Conservation (phyloP, 2,329 filamentous ascomycete genomes). For the Phyllosticta ampelicida region DNA sequence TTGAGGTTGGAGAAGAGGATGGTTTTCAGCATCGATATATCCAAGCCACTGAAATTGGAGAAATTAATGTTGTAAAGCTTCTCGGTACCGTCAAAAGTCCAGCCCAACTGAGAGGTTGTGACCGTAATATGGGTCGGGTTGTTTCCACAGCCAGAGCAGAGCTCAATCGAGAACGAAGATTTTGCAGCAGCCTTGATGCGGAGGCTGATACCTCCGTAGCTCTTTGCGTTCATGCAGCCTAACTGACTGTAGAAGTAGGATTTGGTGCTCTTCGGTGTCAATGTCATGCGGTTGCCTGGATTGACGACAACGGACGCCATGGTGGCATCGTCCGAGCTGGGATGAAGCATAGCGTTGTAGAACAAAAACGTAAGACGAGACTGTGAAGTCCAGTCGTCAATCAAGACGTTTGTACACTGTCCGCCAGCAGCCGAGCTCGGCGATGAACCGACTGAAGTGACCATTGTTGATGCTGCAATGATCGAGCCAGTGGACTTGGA, state of each 20-base stretch:
- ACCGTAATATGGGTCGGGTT: constrained; percentile 28
- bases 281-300: constrained; percentile 38
- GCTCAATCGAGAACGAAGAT: constrained; percentile 41
- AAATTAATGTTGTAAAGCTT: constrained; percentile 50
- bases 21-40: constrained; percentile 42
- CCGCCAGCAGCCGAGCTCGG: constrained; percentile 16
- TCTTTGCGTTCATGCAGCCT: constrained; percentile 42
- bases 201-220: constrained; percentile 47
- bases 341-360: constrained; percentile 48
- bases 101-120: constrained; percentile 42
- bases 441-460: constrained; percentile 5
- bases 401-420: constrained; percentile 35
- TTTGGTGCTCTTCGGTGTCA: constrained; percentile 38
- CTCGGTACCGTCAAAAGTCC: constrained; percentile 50
- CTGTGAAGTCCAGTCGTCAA: constrained; percentile 53
- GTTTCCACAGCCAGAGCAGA: constrained; percentile 40
- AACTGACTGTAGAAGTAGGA: constrained; percentile 51
- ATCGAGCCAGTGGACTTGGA: constrained; percentile 7
- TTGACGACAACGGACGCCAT: constrained; percentile 46
- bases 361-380: constrained; percentile 50
- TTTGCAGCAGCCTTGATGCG: constrained; percentile 44
- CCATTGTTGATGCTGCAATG: constrained; percentile 1
- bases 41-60: constrained; percentile 40
- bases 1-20: constrained; percentile 41
- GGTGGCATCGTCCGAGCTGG: constrained; percentile 46